Evolutionary conservation across 2,329 filamentous ascomycete genomes (phyloP).

Genomic region (Plenodomus biglobosus): DNA sequence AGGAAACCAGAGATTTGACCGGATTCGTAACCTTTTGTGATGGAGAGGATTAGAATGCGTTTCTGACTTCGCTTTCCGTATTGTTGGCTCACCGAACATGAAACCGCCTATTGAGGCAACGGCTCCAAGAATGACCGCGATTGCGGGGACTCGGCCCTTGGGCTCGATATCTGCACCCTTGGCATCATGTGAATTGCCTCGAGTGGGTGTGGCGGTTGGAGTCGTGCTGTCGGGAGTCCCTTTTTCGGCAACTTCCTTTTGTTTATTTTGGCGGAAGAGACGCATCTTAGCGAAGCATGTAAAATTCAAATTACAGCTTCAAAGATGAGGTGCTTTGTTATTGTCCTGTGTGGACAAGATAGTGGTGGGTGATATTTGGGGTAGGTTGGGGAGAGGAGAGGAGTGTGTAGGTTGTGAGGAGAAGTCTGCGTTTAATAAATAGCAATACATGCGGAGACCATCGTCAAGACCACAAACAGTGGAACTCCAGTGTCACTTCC

Average conservation of each 20-base stretch:
- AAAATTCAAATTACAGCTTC: not conserved
- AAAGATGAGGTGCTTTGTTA: too few relatives aligned
- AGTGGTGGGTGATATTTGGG: slow-evolving; percentile 5
- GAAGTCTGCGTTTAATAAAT: slow-evolving; percentile 21
- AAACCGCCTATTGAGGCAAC: slow-evolving; percentile 41
- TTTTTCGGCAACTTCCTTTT: slow-evolving; percentile 23
- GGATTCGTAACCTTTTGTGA: slow-evolving; percentile 14
- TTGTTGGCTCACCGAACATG: slow-evolving; percentile 27
- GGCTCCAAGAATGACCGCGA: slow-evolving; percentile 35
- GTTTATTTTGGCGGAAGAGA: slow-evolving; percentile 23
- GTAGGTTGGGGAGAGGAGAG: slow-evolving; percentile 9
- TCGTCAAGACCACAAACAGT: slow-evolving; percentile 18
- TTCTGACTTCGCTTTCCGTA: not conserved
- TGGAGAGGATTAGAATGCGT: not conserved
- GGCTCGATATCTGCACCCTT: slow-evolving; percentile 14
- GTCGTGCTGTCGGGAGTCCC: slow-evolving; percentile 28
- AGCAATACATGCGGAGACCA: slow-evolving; percentile 18
- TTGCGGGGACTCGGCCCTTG: slow-evolving; percentile 27
- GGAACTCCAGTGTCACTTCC: slow-evolving; percentile 25
- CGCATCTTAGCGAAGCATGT: slow-evolving; percentile 13
- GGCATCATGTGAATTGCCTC: slow-evolving; percentile 21
- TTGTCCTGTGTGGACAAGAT: too few relatives aligned
- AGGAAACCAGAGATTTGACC: slow-evolving; percentile 32
- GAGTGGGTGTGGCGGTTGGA: slow-evolving; percentile 28
- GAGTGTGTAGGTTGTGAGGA: slow-evolving; percentile 20